Evolutionary conservation across 768 basidiomycete species (phyloP), one percentile per base, ranked within the genome.

Genomic region (Hirschioporus abietinus): DNA sequence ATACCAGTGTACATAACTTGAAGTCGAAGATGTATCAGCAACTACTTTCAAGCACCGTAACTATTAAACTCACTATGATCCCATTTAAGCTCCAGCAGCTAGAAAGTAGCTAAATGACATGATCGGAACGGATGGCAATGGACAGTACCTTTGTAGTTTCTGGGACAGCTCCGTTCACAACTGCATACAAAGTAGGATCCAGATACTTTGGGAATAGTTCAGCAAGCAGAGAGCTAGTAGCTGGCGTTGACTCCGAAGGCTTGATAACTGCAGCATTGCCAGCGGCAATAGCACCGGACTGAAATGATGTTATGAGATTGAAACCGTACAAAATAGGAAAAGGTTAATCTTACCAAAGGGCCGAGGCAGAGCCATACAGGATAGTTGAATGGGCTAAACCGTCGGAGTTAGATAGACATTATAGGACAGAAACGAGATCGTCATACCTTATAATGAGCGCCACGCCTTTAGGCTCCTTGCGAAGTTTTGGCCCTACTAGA

Each of bases 71-170:
- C 68, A 86, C 86, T 83, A 64, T 87, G 85, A 58, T 80, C 83
- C 85, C 92, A 93, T 63, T 81, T 85, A 1, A 92, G 78, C 66
- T 90, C 88, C 17, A 93, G 78, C n/a, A 93, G 71, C 90, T 91
- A 63, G 52, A 52, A 34, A 59, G 6, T 35, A 34, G 64, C 15
- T 26, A 2, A 35, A 20, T n/a, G 30, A 20, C 0, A 24, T 35
- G 52, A 57, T 35, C n/a, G n/a, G n/a, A 7, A 60, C 9, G 66
- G 1, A 63, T 9, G 34, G 10, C 1, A 26, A 20, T 59, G 27
- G 9, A 36, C 12, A 26, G 23, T 65, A 84, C 82, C 73, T 79
- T 88, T 35, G 86, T 86, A 6, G 85, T 87, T 74, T 92, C 90
- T 0, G 84, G 76, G 1, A 90, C 72, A 58, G 78, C 86, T 20